A percentile compares a stretch with the other conserved stretches of the same genome.
phyloP scores from a whole-genome alignment of 495 filamentous ascomycete genomes.

The Penicillium soppii region DNA sequence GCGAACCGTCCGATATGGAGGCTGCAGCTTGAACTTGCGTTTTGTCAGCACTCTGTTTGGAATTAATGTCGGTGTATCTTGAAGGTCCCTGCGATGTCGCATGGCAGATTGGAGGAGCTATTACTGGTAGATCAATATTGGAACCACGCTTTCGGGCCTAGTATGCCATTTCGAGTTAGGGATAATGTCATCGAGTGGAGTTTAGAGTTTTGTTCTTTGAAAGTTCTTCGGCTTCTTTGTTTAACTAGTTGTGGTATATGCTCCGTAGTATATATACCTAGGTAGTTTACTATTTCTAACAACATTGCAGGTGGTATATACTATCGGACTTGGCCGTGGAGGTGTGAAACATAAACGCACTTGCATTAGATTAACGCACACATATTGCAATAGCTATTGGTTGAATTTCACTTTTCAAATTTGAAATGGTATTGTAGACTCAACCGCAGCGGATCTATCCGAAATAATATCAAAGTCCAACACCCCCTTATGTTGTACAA shows the following conservation, averaged over 20 bases:
- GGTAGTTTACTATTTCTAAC: neutral
- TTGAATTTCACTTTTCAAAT: neutral
- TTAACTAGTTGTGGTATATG: conserved; percentile 2
- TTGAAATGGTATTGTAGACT: neutral
- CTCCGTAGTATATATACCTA: no score
- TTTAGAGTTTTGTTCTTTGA: conserved; percentile 7
- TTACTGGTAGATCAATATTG: conserved; percentile 22
- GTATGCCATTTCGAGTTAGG: conserved; percentile 6
- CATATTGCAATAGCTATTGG: neutral
- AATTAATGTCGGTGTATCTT: neutral
- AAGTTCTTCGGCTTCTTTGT: conserved; percentile 13
- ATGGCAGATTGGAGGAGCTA: conserved; percentile 14
- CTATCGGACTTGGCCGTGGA: conserved; percentile 1
- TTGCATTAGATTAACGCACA: conserved; percentile 1
- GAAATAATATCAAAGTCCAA: conserved; percentile 3
- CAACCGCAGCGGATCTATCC: conserved; percentile 18
- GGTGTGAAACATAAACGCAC: neutral
- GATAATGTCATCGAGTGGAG: conserved; percentile 8
- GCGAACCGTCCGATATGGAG: neutral
- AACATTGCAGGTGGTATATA: neutral
- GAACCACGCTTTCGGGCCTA: conserved; percentile 18
- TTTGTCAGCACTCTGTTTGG: neutral
- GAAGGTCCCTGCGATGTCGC: neutral
- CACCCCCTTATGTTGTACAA: neutral
- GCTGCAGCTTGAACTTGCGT: neutral